phyloP scores from a whole-genome alignment of 2,329 filamentous ascomycete genomes.

The Aspergillus sp. region DNA sequence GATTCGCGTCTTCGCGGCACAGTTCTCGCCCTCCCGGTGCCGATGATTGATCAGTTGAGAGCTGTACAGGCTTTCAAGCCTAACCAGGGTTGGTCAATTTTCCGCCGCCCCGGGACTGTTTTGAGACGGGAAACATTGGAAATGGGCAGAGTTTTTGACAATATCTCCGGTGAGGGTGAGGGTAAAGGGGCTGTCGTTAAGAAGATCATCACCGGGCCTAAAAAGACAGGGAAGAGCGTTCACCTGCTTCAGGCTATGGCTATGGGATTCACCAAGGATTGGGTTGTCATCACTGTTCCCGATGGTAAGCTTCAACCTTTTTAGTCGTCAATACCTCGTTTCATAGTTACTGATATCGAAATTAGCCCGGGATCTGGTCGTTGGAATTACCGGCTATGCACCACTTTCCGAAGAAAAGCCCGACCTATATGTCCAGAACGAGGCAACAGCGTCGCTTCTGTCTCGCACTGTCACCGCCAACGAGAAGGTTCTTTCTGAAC shows the following conservation, averaged over 20 bases:
- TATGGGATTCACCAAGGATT: slow-evolving; percentile 77
- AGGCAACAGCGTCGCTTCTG: slow-evolving; percentile 74
- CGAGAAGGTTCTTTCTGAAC: slow-evolving; percentile 57
- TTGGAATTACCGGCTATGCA: slow-evolving; percentile 77
- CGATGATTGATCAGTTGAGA: slow-evolving; percentile 75
- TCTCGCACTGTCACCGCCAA: slow-evolving; percentile 73
- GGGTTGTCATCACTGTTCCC: slow-evolving; percentile 86
- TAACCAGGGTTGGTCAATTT: slow-evolving; percentile 84
- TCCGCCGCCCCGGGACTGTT: slow-evolving; percentile 76
- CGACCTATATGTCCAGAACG: slow-evolving; percentile 71
- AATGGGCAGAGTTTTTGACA: slow-evolving; percentile 63
- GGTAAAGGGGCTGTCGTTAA: slow-evolving; percentile 45
- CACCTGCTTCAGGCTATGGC: slow-evolving; percentile 80
- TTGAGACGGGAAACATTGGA: slow-evolving; percentile 76
- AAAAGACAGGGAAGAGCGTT: slow-evolving; percentile 81
- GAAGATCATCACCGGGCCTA: slow-evolving; percentile 71
- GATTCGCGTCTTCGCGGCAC: slow-evolving; percentile 60
- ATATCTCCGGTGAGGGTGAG: slow-evolving; percentile 46
- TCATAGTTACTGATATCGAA: slow-evolving; percentile 17
- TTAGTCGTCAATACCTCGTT: background rate
- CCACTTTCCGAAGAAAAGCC: slow-evolving; percentile 59
- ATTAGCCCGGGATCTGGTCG: slow-evolving; percentile 75
- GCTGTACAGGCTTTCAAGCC: slow-evolving; percentile 88
- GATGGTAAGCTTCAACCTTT: slow-evolving; percentile 63
- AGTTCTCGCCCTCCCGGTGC: slow-evolving; percentile 68